phyloP scores from a whole-genome alignment of 2,329 filamentous ascomycete genomes.

The Phoma herbarum region DNA sequence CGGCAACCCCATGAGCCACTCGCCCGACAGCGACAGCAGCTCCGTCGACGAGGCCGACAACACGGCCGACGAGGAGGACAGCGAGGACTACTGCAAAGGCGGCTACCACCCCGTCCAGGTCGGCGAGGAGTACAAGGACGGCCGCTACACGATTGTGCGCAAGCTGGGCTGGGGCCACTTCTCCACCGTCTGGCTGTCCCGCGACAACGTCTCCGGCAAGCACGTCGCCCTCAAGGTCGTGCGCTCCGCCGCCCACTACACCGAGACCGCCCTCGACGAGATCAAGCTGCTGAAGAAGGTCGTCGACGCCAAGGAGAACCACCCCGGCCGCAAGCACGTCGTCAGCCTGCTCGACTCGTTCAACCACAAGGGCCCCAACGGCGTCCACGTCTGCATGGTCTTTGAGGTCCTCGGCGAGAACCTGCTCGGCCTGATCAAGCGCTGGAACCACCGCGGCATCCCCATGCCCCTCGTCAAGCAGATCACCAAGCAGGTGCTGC shows the following conservation, averaged over 20 bases:
- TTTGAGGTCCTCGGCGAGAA: slow-evolving; percentile 98
- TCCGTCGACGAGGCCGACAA: slow-evolving; percentile 86
- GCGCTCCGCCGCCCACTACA: slow-evolving; percentile 96
- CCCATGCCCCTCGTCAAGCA: slow-evolving; percentile 97
- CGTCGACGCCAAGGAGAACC: slow-evolving; percentile 91
- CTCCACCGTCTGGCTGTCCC: slow-evolving; percentile 89
- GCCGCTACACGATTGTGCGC: slow-evolving; percentile 93
- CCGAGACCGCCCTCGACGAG: slow-evolving; percentile 97
- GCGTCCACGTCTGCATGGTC: slow-evolving; percentile 98
- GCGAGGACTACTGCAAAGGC: slow-evolving; percentile 98
- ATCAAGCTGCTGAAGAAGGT: slow-evolving; percentile 98
- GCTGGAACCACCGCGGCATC: slow-evolving; percentile 97
- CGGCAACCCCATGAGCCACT: slow-evolving; percentile 70
- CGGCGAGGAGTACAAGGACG: slow-evolving; percentile 97
- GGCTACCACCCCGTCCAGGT: slow-evolving; percentile 96
- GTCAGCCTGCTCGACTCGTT: slow-evolving; percentile 97
- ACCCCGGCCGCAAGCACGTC: slow-evolving; percentile 93
- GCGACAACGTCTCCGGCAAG: slow-evolving; percentile 87
- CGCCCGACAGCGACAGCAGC: slow-evolving; percentile 79
- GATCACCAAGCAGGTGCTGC: slow-evolving; percentile 96
- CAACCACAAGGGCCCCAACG: slow-evolving; percentile 96
- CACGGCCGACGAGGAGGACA: slow-evolving; percentile 97
- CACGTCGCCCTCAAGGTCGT: slow-evolving; percentile 98
- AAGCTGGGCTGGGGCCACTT: slow-evolving; percentile 99
- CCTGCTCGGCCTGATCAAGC: slow-evolving; percentile 91